Base-by-base conservation (phyloP, 495 filamentous ascomycete species). In the Jackrogersella minutella region DNA sequence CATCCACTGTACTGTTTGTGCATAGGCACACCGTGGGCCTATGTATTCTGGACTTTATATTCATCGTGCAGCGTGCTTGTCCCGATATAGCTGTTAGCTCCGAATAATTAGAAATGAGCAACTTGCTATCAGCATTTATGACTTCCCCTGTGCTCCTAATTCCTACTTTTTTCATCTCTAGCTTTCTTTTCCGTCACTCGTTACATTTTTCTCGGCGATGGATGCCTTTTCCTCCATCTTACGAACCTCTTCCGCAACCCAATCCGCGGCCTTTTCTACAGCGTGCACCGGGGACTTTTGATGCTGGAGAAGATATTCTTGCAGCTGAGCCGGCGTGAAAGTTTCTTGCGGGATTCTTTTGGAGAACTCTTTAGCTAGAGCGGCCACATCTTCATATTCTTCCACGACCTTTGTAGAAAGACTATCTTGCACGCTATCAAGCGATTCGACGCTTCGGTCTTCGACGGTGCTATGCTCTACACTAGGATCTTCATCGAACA, bases 251-350 rank as follows among this genome's bases (percentile, higher is more conserved):
- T 30, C 26, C 3, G 13, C 26, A 31, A 49, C 44, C 24, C 24
- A 49, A 3, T 26, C 26, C 44, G n/a, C 44, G 13, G 31, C 26
- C 26, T 31, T 13, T 0, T 14, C 26, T 19, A 17, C 26, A 16
- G 44, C 44, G 9, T 14, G n/a, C 44, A 31, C 4, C 3, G 44
- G 44, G n/a, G 44, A 28, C 7, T 14, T 17, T 13, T 17, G 44
- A 11, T 49, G 44, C 26, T 17, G 44, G 26, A 49, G 44, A 30
- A 49, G 26, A 31, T 49, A 49, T 19, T 49, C 44, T 16, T 49
- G 44, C 13, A 49, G 22, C 5, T 49, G 44, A 16, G 44, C 44
- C 7, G 44, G 44, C 44, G 44, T 49, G n/a, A 49, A 49, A 10
- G 44, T 49, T 10, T 16, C 26, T 31, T 26, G n/a, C 2, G 26